Evolutionary conservation across 768 basidiomycete genomes (phyloP).

Genomic region (Kwoniella heveanensis): DNA sequence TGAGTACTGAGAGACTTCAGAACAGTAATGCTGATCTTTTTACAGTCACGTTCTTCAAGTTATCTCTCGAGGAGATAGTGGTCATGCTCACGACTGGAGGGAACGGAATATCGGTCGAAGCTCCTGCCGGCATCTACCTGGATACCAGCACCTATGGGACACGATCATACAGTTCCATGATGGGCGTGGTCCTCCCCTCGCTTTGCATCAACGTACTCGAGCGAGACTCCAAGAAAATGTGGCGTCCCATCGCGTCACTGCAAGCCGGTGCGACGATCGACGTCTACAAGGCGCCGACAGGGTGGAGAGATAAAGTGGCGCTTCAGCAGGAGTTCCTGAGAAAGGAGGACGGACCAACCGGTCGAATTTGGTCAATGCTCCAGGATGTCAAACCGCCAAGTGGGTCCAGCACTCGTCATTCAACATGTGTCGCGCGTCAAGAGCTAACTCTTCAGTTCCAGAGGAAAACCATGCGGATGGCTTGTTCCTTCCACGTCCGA

Average conservation of each 20-base stretch:
- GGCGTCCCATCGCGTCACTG: constrained; percentile 69
- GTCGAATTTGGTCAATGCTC: constrained; percentile 58
- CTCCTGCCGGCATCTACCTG: constrained; percentile 66
- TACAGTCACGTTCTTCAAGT: constrained; percentile 80
- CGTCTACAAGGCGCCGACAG: constrained; percentile 67
- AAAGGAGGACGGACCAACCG: constrained; percentile 71
- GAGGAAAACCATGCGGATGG: constrained; percentile 27
- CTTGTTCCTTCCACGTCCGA: constrained; percentile 43
- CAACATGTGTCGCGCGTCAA: neutral
- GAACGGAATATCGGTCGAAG: constrained; percentile 63
- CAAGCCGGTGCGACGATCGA: constrained; percentile 66
- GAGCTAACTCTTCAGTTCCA: constrained; percentile 7
- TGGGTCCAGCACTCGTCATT: neutral
- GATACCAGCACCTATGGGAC: constrained; percentile 78
- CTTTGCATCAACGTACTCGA: constrained; percentile 61
- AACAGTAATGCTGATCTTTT: constrained; percentile 11
- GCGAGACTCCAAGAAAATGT: constrained; percentile 51
- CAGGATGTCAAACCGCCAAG: constrained; percentile 6
- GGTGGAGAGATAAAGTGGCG: constrained; percentile 62
- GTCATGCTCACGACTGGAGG: constrained; percentile 63
- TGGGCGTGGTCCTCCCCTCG: constrained; percentile 64
- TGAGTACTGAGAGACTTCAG: constrained; percentile 55
- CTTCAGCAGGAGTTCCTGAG: constrained; percentile 69
- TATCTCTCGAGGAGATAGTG: constrained; percentile 64
- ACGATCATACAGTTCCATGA: constrained; percentile 66